Evolutionary conservation across 1,284 basidiomycete genomes (phyloP), one percentile per base, ranked within the genome.

Genomic region (Fomitopsis palustris): DNA sequence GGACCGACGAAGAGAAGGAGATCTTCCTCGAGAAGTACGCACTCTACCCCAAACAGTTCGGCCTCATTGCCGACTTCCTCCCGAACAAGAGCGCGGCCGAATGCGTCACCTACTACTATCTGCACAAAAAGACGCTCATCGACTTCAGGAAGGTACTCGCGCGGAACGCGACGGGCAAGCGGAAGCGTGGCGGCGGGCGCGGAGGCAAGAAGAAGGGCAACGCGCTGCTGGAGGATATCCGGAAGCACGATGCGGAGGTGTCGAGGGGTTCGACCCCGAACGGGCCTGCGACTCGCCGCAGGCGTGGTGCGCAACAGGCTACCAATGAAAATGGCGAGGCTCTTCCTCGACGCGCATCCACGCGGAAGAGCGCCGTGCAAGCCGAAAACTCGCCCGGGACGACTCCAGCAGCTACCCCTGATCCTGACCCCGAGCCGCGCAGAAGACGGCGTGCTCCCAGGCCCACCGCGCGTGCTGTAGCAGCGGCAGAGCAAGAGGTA

Each of bases 21-120:
- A 84, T 85, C 25, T 96, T 96, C 73, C 75, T 91, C 56, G 87
- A 89, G 69, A 88, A 90, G 67, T 98, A 92, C 71, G 89, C 92
- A 3, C 81, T 86, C 17, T 84, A 87, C 70, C 96, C 96, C 8
- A 98, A 98, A 73, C 96, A 98, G 72, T 98, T 98, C 70, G 94
- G 93, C 47, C 76, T 86, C 65, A 96, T 98, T 61, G 88, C 96
- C 1, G 84, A 88, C 37, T 84, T 78, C 57, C 75, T 98, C 19
- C 87, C 90, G 1, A 82, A 95, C 80, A 98, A 98, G 81, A 90
- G 92, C 3, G 79, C 92, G 0, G 78, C 87, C 0, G 92, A 98
- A 81, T 98, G 96, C 71, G 93, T 98, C 43, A 83, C 89, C 53
- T 97, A 88, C 75, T 98, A 98, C 75, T 98, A 98, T 75, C 79